These are phyloP conservation scores for Begonia peltatifolia DNA, from an alignment of 306 rosid genomes.

Conservation along the genomic window DNA sequence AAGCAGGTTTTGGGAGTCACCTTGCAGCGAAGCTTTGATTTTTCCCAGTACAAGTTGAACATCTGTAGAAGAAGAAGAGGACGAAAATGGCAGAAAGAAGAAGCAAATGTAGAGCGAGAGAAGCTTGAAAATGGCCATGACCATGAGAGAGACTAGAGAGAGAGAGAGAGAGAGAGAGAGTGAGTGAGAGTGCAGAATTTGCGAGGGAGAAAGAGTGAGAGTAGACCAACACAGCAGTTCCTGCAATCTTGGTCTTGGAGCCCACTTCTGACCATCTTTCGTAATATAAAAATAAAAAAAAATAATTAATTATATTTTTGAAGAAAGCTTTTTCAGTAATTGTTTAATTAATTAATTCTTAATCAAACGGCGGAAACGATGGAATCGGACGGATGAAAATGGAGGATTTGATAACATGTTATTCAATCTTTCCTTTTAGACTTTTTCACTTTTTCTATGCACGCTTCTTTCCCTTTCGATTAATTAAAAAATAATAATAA, in stretches of 20 bases:
- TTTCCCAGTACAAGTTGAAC: conserved; percentile 52
- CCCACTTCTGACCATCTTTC: conserved; percentile 14
- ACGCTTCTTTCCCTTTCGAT: too few relatives aligned
- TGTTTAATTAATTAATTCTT: too few relatives aligned
- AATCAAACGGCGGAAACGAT: too few relatives aligned
- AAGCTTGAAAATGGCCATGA: conserved; percentile 34
- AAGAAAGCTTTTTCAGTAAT: not conserved
- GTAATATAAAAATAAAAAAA: not conserved
- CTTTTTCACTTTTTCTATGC: too few relatives aligned
- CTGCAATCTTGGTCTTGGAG: too few relatives aligned
- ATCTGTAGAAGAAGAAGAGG: conserved; percentile 18
- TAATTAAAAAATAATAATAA: too few relatives aligned
- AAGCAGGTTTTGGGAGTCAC: conserved; percentile 46
- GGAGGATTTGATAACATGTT: too few relatives aligned
- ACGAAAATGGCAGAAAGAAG: conserved; percentile 8
- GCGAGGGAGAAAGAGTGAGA: conserved; percentile 17
- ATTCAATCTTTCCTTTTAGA: too few relatives aligned
- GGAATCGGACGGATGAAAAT: too few relatives aligned
- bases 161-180: conserved; percentile 9
- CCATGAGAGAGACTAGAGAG: conserved; percentile 15
- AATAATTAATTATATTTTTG: not conserved
- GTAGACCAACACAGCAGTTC: not conserved
- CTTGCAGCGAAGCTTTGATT: conserved; percentile 69
- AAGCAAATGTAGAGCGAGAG: conserved; percentile 26
- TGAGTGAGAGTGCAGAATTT: not conserved